Base-by-base conservation (phyloP, 495 filamentous ascomycete species). In the Aspergillus panamensis region DNA sequence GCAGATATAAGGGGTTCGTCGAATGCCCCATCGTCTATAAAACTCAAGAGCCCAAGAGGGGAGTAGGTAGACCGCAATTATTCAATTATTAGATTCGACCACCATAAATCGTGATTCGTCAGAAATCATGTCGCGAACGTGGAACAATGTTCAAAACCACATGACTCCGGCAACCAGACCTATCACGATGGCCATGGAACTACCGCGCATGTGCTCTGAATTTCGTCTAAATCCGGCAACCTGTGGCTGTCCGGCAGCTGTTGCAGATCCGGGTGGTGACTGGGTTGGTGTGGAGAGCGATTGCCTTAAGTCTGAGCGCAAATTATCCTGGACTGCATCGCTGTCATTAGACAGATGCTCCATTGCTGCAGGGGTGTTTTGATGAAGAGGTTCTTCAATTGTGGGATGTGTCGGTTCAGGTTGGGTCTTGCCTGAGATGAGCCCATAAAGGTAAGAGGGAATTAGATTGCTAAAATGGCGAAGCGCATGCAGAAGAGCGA, bases 151-250 rank as follows among this genome's bases (percentile, higher is more conserved):
- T 65, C 32, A 77, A 50, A 77, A 75, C 73, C 73, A 77, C 62
- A 75, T 69, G n/a, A 75, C 71, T 33, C 74, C 74, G 3, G 51
- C 73, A 14, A 76, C 69, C 25, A 77, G 53, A 20, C 70, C 73
- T 25, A 77, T 72, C 21, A 77, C 70, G 45, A 77, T 68, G 31
- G 74, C 74, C 74, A 77, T 77, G 20, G 71, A 74, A 49, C 73
- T 77, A 9, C 73, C 72, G 20, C 65, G 70, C 25, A 71, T 57
- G 29, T 72, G 65, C 14, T 65, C 57, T n/a, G 74, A 59, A 31
- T 68, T 61, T 40, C 48, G 65, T 32, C 66, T 60, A 49, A 65
- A 53, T 25, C 53, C 72, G 44, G 64, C 62, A 50, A 64, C 68
- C 19, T 67, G 65, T 30, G 67, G 57, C 48, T 71, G 59, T 47